phyloP scores from a whole-genome alignment of 305 asterid genomes.

The Solanum hybrid region DNA sequence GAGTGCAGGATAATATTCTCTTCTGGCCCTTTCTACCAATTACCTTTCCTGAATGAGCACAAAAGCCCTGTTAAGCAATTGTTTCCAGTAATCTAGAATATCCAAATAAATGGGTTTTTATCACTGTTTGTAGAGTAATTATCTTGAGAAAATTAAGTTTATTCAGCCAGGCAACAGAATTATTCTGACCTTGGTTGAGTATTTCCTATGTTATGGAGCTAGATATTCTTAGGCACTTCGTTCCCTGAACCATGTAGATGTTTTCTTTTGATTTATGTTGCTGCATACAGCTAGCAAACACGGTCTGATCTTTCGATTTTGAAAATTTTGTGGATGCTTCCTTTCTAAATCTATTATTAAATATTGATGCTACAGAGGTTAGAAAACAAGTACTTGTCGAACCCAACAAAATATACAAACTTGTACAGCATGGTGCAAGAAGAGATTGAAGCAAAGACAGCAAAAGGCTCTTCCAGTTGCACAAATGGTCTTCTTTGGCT shows the following conservation, averaged over 20 bases:
- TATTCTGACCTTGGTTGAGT: neutral
- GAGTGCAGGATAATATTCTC: neutral
- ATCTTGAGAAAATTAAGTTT: neutral
- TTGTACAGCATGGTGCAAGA: slow-evolving; percentile 82
- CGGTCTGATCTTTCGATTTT: neutral
- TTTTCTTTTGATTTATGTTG: neutral
- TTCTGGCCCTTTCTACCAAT: neutral
- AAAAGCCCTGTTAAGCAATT: neutral
- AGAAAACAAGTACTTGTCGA: slow-evolving; percentile 65
- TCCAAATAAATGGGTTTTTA: neutral
- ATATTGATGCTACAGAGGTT: slow-evolving; percentile 45
- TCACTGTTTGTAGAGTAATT: neutral
- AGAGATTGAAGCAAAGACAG: slow-evolving; percentile 84
- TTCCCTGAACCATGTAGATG: neutral
- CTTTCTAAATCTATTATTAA: neutral
- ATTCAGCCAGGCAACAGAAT: neutral
- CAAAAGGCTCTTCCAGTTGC: slow-evolving; percentile 91
- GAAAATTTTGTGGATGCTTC: neutral
- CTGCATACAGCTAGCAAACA: neutral
- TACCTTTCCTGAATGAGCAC: neutral
- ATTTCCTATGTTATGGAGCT: neutral
- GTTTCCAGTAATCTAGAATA: neutral
- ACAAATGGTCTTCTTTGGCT: slow-evolving; percentile 97
- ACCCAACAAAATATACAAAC: slow-evolving; percentile 61
- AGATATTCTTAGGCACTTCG: neutral